phyloP scores from a whole-genome alignment of 345 rosid genomes.

The Raphanus sativus region DNA sequence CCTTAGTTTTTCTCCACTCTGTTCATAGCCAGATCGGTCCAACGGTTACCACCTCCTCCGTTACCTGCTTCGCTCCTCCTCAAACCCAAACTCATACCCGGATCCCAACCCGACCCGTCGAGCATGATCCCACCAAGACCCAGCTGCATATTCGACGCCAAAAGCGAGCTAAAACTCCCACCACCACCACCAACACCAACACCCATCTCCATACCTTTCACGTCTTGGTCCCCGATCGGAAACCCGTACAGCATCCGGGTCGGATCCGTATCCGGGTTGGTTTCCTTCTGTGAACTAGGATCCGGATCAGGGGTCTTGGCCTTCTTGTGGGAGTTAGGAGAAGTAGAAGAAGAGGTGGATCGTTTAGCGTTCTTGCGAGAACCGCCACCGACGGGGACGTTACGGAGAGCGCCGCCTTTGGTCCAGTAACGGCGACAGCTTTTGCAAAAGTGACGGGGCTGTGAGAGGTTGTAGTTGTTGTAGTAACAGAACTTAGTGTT shows the following conservation, averaged over 20 bases:
- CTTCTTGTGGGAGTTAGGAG: constrained; percentile 19
- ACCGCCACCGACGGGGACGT: constrained; percentile 40
- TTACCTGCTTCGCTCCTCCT: constrained; percentile 26
- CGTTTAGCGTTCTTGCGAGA: constrained; percentile 40
- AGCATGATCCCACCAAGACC: constrained; percentile 40
- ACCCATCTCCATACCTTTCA: constrained; percentile 35
- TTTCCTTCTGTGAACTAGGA: neutral
- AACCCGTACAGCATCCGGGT: constrained; percentile 41
- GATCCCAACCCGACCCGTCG: constrained; percentile 32
- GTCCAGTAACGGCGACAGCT: constrained; percentile 45
- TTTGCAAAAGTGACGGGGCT: constrained; percentile 44
- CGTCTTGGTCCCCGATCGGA: constrained; percentile 41
- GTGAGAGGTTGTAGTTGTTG: constrained; percentile 42
- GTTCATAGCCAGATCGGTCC: constrained; percentile 42
- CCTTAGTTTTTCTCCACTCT: constrained; percentile 36
- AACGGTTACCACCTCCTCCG: constrained; percentile 20
- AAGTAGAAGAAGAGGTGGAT: constrained; percentile 14
- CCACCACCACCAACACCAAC: constrained; percentile 33
- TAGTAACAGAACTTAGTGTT: constrained; percentile 43
- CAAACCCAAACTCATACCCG: constrained; percentile 22
- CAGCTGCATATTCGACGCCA: constrained; percentile 40
- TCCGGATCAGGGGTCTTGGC: constrained; percentile 37
- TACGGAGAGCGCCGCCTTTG: constrained; percentile 42
- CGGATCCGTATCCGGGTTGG: constrained; percentile 30
- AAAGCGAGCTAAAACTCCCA: constrained; percentile 37